Evolutionary conservation across 164 flowering plant genomes (phyloP), one percentile per base, ranked within the genome.

Genomic region (Platanus orientalis): DNA sequence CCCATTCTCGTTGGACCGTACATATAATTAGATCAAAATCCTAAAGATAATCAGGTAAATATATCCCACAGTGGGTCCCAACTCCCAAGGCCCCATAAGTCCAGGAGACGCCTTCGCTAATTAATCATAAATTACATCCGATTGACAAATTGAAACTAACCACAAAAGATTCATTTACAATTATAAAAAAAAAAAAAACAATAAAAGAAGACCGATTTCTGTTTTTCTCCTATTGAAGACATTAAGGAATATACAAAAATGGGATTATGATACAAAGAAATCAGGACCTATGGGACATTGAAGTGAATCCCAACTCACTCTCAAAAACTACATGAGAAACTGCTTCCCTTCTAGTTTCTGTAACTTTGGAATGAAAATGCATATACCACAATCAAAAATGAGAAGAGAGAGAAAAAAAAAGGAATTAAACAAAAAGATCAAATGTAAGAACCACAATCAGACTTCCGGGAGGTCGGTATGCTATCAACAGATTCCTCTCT

Each of bases 401-500:
- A 32, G 32, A 3, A 23, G 4, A 65, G 23, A n/a, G n/a, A n/a
- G 9, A 36, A 21, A 56, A 20, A 5, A 27, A 56, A 34, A 48
- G 59, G 24, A 49, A 47, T 19, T 16, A 16, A 53, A 29, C 39
- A 49, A 36, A 34, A n/a, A 13, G 25, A n/a, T 26, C 28, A 44
- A 12, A 9, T 45, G n/a, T n/a, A n/a, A 54, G 45, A 56, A 54
- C 17, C 25, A 26, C 30, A 30, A 16, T 64, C 52, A 75, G 28
- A 81, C 79, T 67, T 87, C 86, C 62, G 24, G 56, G 2, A 76
- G 71, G 47, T 82, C 85, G 66, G 63, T 20, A 69, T 64, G 66
- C 88, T 84, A 60, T 85, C 92, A 57, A 78, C 20, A 21, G 96
- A 89, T 27, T 83, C 87, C 44, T 76, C 81, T 76, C 92, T 79